phyloP scores from a whole-genome alignment of 495 filamentous ascomycete species.

The Talaromyces trachyspermus region DNA sequence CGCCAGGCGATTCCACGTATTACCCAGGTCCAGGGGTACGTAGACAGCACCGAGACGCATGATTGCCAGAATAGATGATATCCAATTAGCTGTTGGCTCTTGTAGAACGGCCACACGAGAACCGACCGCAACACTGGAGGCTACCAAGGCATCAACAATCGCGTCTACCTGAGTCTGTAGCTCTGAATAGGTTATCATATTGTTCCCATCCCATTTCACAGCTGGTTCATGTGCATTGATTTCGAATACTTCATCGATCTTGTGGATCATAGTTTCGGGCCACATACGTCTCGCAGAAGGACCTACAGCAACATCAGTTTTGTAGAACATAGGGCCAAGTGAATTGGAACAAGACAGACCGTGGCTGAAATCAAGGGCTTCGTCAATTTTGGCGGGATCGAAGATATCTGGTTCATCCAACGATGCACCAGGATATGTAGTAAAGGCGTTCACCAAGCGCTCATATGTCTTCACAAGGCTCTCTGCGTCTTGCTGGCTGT shows the following conservation, averaged over 20 bases:
- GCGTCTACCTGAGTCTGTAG: slow-evolving; percentile 7
- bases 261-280: slow-evolving; percentile 28
- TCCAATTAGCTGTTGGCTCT: slow-evolving; percentile 30
- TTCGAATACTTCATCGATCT: slow-evolving; percentile 20
- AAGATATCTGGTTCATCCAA: slow-evolving; percentile 10
- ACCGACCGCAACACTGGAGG: slow-evolving; percentile 18
- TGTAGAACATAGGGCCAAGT: slow-evolving; percentile 6
- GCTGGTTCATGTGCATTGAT: slow-evolving; percentile 9
- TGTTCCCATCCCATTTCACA: slow-evolving; percentile 12
- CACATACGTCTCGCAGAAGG: slow-evolving; percentile 15
- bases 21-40: slow-evolving; percentile 43
- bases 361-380: slow-evolving; percentile 4
- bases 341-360: slow-evolving; percentile 21
- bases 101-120: slow-evolving; percentile 14
- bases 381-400: neutral
- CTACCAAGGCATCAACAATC: slow-evolving; percentile 15
- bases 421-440: slow-evolving; percentile 15
- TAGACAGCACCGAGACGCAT: slow-evolving; percentile 40
- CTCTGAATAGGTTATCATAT: slow-evolving; percentile 10
- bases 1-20: slow-evolving; percentile 22
- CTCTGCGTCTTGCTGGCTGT: slow-evolving; percentile 17
- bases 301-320: slow-evolving; percentile 1
- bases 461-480: slow-evolving; percentile 24
- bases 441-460: slow-evolving; percentile 18
- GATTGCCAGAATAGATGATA: slow-evolving; percentile 47